A percentile compares a stretch with the other conserved stretches of the same genome.
Evolutionary conservation across 1,284 basidiomycete species (phyloP).

Genomic region (Cutaneotrichosporon sp.): DNA sequence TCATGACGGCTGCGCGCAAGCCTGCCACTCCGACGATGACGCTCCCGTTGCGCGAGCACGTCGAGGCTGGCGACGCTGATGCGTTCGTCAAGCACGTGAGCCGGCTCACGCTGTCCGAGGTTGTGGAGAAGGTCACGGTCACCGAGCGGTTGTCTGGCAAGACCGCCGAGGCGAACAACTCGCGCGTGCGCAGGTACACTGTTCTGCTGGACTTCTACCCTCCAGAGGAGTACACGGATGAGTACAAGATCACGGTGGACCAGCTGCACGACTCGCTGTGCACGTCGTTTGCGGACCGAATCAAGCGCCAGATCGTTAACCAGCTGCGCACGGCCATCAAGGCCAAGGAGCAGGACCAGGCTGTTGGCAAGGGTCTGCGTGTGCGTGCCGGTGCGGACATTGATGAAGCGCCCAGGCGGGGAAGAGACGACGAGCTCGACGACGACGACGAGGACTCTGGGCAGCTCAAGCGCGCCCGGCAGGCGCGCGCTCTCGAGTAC

Average conservation of each 20-base stretch:
- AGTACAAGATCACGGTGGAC: conserved; percentile 74
- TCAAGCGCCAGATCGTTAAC: conserved; percentile 80
- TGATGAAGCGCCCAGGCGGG: conserved; percentile 47
- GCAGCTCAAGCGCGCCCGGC: conserved; percentile 61
- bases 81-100: conserved; percentile 88
- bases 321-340: conserved; percentile 86
- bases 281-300: conserved; percentile 72
- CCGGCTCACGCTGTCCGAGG: conserved; percentile 80
- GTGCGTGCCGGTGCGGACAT: conserved; percentile 52
- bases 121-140: conserved; percentile 81
- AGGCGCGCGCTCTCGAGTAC: conserved; percentile 70
- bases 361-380: conserved; percentile 75
- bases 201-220: conserved; percentile 87
- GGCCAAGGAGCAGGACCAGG: conserved; percentile 76
- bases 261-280: conserved; percentile 76
- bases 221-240: conserved; percentile 74
- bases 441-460: conserved; percentile 75
- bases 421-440: conserved; percentile 61
- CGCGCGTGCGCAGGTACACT: conserved; percentile 75
- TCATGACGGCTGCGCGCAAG: conserved; percentile 96
- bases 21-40: conserved; percentile 99
- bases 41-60: conserved; percentile 65
- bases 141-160: conserved; percentile 71
- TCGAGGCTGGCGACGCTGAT: conserved; percentile 63
- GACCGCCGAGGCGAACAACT: conserved; percentile 57